Evolutionary conservation across 2,329 filamentous ascomycete species (phyloP), one percentile per base, ranked within the genome.

Genomic region (Dactylellina sp.): DNA sequence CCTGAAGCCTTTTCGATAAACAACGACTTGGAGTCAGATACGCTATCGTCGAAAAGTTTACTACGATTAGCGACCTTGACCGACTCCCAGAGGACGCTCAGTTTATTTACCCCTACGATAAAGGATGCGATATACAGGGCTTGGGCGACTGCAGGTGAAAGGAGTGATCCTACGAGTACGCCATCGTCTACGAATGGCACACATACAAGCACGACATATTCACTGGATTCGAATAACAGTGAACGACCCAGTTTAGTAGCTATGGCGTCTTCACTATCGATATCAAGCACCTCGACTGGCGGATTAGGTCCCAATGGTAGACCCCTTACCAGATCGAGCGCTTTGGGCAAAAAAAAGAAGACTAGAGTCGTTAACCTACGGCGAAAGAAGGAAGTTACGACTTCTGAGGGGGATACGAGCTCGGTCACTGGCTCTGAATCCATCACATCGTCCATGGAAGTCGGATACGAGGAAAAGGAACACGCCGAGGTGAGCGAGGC

Each of bases 41-140:
- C 96, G 4, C 98, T 99, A 80, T 98, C 94, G 0, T 92, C 97
- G 79, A 97, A 96, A 85, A 98, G 97, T 78, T 84, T 98, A 39
- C 82, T 96, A 22, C 89, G 91, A 56, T 84, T 99, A 11, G 92
- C 91, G 22, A 88, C 92, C 0, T 84, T 99, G 66, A 93, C 88
- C 2, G 91, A 96, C 79, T 96, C 93, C 1, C 93, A 98, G 78
- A 89, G 91, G 52, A 98, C 95, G 0, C 83, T 98, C 35, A 96
- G 93, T 2, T 84, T 98, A 0, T 96, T 96, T 80, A 97, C 94
- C 0, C 93, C 94, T 0, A 88, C 90, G n/a, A 94, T 98, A 70
- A 85, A 88, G 59, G 92, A 98, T 81, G 91, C 92, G 2, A 90
- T 98, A 24, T 97, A 96, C 81, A 88, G 95, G 71, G 95, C 94